These are phyloP conservation scores for Roridomyces roridus DNA, from an alignment of 768 basidiomycete species.

Conservation along the genomic window DNA sequence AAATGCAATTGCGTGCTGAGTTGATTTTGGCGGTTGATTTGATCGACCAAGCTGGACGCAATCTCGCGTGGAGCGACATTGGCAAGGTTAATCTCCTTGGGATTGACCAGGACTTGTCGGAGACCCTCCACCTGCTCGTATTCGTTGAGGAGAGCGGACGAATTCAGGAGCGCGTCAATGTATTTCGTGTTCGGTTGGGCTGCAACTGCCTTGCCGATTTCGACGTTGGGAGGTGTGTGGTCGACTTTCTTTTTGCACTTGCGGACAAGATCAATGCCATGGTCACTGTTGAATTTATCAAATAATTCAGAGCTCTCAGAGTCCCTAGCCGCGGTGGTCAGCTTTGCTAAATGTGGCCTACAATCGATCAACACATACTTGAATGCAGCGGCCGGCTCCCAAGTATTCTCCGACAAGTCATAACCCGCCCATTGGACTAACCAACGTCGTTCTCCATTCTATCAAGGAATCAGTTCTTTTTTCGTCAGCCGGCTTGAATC, in stretches of 20 bases:
- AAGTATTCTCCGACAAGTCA: neutral
- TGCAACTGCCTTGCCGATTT: no score
- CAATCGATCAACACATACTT: neutral
- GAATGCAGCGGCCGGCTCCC: neutral
- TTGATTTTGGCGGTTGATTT: constrained; percentile 5
- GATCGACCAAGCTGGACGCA: neutral
- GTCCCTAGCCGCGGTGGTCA: neutral
- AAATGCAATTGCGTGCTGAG: constrained; percentile 12
- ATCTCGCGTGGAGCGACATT: neutral
- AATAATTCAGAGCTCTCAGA: neutral
- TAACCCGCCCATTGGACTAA: neutral
- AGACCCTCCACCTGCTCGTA: neutral
- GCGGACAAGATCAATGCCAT: neutral
- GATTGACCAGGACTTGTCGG: neutral
- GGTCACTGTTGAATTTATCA: neutral
- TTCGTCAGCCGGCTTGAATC: neutral
- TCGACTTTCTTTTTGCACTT: no score
- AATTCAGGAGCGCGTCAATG: neutral
- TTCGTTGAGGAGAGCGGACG: neutral
- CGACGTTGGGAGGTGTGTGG: no score
- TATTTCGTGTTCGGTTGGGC: neutral
- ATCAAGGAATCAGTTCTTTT: neutral
- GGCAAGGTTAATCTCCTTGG: neutral
- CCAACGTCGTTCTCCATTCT: neutral
- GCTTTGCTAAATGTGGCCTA: neutral